These are phyloP conservation scores for Macrolepiota fuliginosa DNA, from an alignment of 768 basidiomycete species.

Conservation along the genomic window DNA sequence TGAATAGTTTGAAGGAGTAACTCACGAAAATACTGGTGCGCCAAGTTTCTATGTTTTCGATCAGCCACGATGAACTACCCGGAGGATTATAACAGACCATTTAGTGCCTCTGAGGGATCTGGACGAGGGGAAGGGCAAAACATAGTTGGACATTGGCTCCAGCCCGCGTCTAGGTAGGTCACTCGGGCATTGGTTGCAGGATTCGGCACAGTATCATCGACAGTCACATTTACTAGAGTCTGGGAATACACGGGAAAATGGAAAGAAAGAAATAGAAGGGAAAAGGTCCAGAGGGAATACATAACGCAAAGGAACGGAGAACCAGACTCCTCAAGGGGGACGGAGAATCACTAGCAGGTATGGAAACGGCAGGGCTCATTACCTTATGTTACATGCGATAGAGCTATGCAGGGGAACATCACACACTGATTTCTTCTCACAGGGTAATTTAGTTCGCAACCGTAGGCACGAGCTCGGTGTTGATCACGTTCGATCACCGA, in stretches of 20 bases:
- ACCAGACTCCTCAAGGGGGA: background rate
- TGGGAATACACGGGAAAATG: background rate
- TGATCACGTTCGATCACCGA: constrained; percentile 2
- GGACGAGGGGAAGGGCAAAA: background rate
- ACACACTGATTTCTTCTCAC: constrained; percentile 9
- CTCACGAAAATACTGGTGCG: background rate
- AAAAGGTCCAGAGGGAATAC: background rate
- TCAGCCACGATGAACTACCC: background rate
- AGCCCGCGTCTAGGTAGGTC: background rate
- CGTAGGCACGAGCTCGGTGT: constrained; percentile 3
- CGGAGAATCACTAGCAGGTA: background rate
- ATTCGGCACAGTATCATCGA: constrained; percentile 3
- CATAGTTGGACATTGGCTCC: background rate
- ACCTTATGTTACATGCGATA: background rate
- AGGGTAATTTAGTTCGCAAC: constrained; percentile 4
- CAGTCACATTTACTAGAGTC: background rate
- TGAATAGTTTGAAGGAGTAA: background rate
- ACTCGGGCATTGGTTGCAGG: background rate
- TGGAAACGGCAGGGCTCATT: background rate
- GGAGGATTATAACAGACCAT: background rate
- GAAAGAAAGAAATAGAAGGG: background rate
- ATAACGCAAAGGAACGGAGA: background rate
- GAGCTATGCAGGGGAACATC: constrained; percentile 2
- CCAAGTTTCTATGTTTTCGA: background rate
- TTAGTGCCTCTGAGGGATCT: background rate